Evolutionary conservation across 371 early-diverging fungal genomes (phyloP).

Genomic region (Actinomortierella wolfii): DNA sequence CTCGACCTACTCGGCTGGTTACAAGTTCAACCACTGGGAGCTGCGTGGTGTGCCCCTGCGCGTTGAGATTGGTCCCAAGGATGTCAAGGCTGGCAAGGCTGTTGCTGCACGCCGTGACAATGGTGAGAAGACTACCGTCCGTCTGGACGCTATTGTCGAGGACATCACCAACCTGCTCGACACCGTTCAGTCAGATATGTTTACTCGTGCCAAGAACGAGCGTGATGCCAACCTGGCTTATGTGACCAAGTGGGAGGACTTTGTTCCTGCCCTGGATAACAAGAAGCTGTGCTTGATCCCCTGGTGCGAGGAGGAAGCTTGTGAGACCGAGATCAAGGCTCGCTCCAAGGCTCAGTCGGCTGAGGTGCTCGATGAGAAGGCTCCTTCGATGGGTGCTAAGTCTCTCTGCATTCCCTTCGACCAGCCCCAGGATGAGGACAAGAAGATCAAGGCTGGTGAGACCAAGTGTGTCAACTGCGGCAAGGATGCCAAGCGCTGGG

Average conservation of each 20-base stretch:
- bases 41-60: slow-evolving; percentile 97
- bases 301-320: slow-evolving; percentile 94
- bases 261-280: slow-evolving; percentile 87
- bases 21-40: slow-evolving; percentile 99
- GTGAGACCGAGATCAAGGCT: slow-evolving; percentile 98
- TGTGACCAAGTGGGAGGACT: slow-evolving; percentile 89
- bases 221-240: slow-evolving; percentile 81
- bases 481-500: slow-evolving; percentile 79
- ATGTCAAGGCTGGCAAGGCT: slow-evolving; percentile 85
- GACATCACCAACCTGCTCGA: slow-evolving; percentile 73
- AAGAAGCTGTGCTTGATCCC: slow-evolving; percentile 93
- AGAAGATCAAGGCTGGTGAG: slow-evolving; percentile 73
- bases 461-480: slow-evolving; percentile 89
- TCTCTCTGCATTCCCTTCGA: slow-evolving; percentile 98
- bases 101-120: slow-evolving; percentile 90
- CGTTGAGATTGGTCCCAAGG: slow-evolving; percentile 98
- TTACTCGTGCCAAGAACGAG: slow-evolving; percentile 80
- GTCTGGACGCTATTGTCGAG: slow-evolving; percentile 66
- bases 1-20: slow-evolving; percentile 95
- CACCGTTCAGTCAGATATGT: slow-evolving; percentile 95
- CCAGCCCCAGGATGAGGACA: slow-evolving; percentile 81
- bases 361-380: slow-evolving; percentile 91
- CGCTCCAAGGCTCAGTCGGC: slow-evolving; percentile 65
- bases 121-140: slow-evolving; percentile 70
- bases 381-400: slow-evolving; percentile 99